phyloP scores from a whole-genome alignment of 75 land plant genomes.

The Cunninghamia lanceolata region DNA sequence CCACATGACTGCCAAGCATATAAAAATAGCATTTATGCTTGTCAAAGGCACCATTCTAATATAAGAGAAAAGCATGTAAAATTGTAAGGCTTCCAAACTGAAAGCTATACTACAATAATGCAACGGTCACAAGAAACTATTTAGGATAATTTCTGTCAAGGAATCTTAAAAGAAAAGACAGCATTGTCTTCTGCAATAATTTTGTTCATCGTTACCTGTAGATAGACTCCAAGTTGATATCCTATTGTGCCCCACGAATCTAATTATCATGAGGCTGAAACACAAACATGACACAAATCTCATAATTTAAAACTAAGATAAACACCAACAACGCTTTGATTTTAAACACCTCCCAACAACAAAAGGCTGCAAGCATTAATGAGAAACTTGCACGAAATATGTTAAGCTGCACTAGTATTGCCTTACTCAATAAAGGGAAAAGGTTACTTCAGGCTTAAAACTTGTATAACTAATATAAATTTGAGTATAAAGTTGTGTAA shows the following conservation, averaged over 20 bases:
- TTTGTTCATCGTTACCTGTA: not conserved
- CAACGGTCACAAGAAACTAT: not conserved
- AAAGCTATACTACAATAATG: not conserved
- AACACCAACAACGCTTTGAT: not conserved
- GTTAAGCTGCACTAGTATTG: not conserved
- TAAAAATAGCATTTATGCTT: not conserved
- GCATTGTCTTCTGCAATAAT: not conserved
- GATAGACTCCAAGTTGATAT: too few relatives aligned
- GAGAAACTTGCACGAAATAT: not conserved
- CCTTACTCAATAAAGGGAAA: not conserved
- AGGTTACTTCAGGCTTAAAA: not conserved
- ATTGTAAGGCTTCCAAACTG: not conserved
- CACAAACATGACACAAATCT: not conserved
- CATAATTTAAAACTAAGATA: not conserved
- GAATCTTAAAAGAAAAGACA: not conserved
- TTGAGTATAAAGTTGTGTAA: too few relatives aligned
- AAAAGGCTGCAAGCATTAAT: not conserved
- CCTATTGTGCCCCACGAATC: not conserved
- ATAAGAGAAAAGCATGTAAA: not conserved
- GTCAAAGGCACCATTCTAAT: not conserved
- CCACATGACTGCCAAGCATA: not conserved
- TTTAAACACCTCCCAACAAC: not conserved
- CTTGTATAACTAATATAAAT: not conserved
- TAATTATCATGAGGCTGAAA: not conserved
- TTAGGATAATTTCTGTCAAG: not conserved